Evolutionary conservation across 2,329 filamentous ascomycete species (phyloP).

Genomic region (Clonostachys chloroleuca): DNA sequence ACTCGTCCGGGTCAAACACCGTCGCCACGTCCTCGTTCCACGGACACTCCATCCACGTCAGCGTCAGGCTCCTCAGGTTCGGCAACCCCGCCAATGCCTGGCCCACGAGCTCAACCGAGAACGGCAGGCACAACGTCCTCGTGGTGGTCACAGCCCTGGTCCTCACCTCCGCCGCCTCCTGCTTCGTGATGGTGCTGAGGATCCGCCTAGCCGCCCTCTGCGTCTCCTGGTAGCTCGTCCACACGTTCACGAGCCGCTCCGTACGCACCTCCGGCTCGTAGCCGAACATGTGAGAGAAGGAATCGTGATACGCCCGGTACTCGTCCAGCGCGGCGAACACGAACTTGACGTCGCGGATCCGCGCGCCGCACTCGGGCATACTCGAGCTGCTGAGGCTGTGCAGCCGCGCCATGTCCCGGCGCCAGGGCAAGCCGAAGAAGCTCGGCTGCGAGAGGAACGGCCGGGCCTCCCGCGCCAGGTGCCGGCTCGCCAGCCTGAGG

Average conservation of each 20-base stretch:
- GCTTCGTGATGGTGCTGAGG: too few relatives aligned
- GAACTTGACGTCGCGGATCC: constrained; percentile 36
- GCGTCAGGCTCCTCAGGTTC: constrained; percentile 10
- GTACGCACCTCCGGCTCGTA: constrained; percentile 27
- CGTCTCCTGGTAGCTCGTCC: constrained; percentile 27
- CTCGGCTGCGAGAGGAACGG: constrained; percentile 32
- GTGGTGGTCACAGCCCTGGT: constrained; percentile 4
- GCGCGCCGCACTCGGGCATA: constrained; percentile 31
- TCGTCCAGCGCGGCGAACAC: constrained; percentile 37
- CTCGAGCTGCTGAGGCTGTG: constrained; percentile 33
- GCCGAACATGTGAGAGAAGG: constrained; percentile 28
- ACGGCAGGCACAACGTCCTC: not conserved
- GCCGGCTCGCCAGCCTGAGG: constrained; percentile 31
- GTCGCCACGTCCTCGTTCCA: constrained; percentile 6
- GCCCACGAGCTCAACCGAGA: too few relatives aligned
- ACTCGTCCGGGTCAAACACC: constrained; percentile 8
- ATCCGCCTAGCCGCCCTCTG: constrained; percentile 15
- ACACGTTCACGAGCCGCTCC: constrained; percentile 25
- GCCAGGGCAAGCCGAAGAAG: constrained; percentile 38
- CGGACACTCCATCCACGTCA: constrained; percentile 14
- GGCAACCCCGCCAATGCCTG: constrained; percentile 8
- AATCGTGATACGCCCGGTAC: constrained; percentile 28
- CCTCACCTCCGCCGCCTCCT: not conserved
- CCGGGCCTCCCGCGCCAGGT: constrained; percentile 33
- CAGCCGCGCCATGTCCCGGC: constrained; percentile 37